These are phyloP conservation scores for Melastoma candidum DNA, from an alignment of 441 rosid species.

Conservation along the genomic window DNA sequence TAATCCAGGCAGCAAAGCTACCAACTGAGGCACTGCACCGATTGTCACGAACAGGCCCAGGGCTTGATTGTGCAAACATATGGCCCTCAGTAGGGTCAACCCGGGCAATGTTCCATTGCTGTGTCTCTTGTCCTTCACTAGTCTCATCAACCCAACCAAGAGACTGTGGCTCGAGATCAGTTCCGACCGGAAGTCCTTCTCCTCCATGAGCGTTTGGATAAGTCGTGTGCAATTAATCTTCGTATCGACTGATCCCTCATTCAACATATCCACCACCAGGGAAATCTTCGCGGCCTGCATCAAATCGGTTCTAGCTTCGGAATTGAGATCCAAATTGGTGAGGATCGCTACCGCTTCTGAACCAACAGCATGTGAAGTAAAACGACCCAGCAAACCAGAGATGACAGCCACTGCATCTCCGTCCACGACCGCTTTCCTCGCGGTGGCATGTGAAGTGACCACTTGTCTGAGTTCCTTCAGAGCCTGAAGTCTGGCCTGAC, in stretches of 20 bases:
- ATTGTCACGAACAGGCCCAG: conserved; percentile 50
- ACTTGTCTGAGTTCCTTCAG: conserved; percentile 61
- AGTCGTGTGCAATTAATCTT: conserved; percentile 62
- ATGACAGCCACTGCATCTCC: conserved; percentile 46
- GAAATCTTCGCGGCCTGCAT: conserved; percentile 76
- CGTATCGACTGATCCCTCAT: conserved; percentile 77
- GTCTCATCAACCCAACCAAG: conserved; percentile 68
- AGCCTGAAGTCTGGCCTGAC: conserved; percentile 75
- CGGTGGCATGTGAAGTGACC: conserved; percentile 42
- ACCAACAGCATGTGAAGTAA: conserved; percentile 80
- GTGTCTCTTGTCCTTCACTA: conserved; percentile 63
- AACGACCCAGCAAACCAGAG: conserved; percentile 58
- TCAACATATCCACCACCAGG: conserved; percentile 71
- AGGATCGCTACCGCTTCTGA: conserved; percentile 75
- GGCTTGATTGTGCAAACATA: conserved; percentile 42
- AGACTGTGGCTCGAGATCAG: conserved; percentile 60
- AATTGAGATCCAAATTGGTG: conserved; percentile 59
- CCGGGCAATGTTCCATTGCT: conserved; percentile 47
- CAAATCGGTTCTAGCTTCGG: conserved; percentile 39
- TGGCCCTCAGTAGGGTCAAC: conserved; percentile 42
- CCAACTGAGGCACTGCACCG: conserved; percentile 64
- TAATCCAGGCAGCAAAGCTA: conserved; percentile 51
- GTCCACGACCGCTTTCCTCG: conserved; percentile 49
- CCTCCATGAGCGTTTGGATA: conserved; percentile 48
- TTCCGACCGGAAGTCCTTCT: conserved; percentile 48